A percentile compares a stretch with the other conserved stretches of the same genome.
Evolutionary conservation across 352 stramenopile genomes (phyloP).

Genomic region (Elongisporangium anandrum): DNA sequence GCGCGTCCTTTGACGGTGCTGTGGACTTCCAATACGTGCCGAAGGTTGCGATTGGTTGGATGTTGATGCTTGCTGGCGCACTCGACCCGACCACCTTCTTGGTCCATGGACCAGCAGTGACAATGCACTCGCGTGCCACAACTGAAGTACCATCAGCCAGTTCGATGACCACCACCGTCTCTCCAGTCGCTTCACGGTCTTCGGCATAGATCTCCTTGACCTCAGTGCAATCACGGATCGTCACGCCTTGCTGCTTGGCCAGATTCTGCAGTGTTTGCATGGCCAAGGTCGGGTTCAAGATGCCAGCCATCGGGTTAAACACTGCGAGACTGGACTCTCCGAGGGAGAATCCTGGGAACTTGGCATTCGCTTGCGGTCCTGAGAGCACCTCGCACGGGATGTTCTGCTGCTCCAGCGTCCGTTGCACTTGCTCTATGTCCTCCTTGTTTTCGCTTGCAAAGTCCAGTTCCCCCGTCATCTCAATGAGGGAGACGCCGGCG

Average conservation of each 20-base stretch:
- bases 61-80: conserved; percentile 19
- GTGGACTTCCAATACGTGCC: conserved; percentile 55
- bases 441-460: conserved; percentile 26
- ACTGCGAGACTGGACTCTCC: conserved; percentile 31
- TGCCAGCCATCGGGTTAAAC: conserved; percentile 36
- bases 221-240: conserved; percentile 33
- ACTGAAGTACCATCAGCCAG: conserved; percentile 23
- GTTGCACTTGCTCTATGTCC: conserved; percentile 24
- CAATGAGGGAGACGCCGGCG: conserved; percentile 30
- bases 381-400: conserved; percentile 45
- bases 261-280: conserved; percentile 50
- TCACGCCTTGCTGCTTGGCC: conserved; percentile 23
- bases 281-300: conserved; percentile 48
- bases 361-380: conserved; percentile 30
- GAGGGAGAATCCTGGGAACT: conserved; percentile 52
- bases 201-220: conserved; percentile 21
- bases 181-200: conserved; percentile 11
- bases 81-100: conserved; percentile 28
- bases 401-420: conserved; percentile 20
- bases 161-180: conserved; percentile 19
- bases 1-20: conserved; percentile 14
- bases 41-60: conserved; percentile 61
- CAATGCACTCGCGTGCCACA: conserved; percentile 34
- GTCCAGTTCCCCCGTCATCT: conserved; percentile 61
- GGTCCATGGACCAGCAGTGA: conserved; percentile 56